Percentiles rank a stretch among this genome's conserved stretches.
These are phyloP conservation scores for Echeveria elegans DNA, from an alignment of 164 flowering plant genomes.

Conservation along the genomic window DNA sequence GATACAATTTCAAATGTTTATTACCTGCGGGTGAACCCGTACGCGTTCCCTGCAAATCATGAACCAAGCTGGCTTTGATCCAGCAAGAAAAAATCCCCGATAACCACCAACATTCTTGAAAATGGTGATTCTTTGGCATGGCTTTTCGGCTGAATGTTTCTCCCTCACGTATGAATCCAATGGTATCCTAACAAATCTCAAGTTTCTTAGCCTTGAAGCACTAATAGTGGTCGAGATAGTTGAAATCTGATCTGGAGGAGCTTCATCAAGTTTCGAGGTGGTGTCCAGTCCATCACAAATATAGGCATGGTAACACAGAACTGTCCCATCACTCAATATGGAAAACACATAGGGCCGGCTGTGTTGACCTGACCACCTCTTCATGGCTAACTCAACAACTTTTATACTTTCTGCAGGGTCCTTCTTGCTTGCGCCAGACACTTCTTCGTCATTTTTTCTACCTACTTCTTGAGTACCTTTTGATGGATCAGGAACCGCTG, in stretches of 20 bases:
- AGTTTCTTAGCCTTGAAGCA: conserved; percentile 76
- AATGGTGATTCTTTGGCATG: conserved; percentile 45
- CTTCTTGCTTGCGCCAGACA: conserved; percentile 39
- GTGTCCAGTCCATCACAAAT: conserved; percentile 69
- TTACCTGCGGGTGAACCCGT: conserved; percentile 95
- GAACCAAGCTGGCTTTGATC: conserved; percentile 90
- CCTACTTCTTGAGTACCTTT: conserved; percentile 23
- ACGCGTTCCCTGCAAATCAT: conserved; percentile 90
- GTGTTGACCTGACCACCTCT: conserved; percentile 76
- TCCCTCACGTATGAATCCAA: conserved; percentile 69
- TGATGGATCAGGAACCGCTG: conserved; percentile 25
- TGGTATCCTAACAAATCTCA: conserved; percentile 69
- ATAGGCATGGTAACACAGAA: conserved; percentile 93
- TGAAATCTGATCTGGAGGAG: conserved; percentile 33
- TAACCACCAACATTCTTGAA: conserved; percentile 80
- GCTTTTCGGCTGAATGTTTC: conserved; percentile 35
- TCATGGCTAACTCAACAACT: conserved; percentile 86
- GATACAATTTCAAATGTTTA: conserved; percentile 8
- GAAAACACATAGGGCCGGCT: conserved; percentile 84
- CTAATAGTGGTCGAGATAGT: conserved; percentile 28
- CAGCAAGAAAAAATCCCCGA: conserved; percentile 88
- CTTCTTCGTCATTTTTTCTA: conserved; percentile 30
- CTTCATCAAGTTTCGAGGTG: conserved; percentile 46
- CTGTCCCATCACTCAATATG: conserved; percentile 75
- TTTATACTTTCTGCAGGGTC: conserved; percentile 47